Evolutionary conservation across 225 moss, liverwort and hornwort genomes (phyloP).

Genomic region (Physcomitrellopsis africana): DNA sequence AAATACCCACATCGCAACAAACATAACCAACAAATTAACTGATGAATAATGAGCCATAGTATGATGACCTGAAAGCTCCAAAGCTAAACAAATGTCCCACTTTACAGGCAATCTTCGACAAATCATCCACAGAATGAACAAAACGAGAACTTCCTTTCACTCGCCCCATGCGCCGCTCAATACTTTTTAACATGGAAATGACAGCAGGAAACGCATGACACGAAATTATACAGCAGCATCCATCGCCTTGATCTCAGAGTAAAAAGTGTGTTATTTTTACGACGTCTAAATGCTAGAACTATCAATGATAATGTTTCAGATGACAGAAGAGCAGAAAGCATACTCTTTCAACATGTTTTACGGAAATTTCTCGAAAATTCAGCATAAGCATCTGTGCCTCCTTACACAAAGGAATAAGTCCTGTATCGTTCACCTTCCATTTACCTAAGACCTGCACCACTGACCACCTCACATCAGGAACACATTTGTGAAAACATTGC

Average conservation of each 20-base stretch:
- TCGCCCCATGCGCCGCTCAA: background rate
- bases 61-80: background rate
- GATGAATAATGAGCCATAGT: background rate
- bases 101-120: background rate
- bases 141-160: background rate
- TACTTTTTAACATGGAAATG: background rate
- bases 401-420: slow-evolving; percentile 55
- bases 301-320: background rate
- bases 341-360: slow-evolving; percentile 87
- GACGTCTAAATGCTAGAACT: background rate
- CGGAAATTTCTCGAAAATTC: slow-evolving; percentile 74
- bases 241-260: background rate
- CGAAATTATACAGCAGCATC: background rate
- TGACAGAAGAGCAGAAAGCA: slow-evolving; percentile 12
- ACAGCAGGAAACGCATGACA: background rate
- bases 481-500: background rate
- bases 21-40: background rate
- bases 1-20: slow-evolving; percentile 7
- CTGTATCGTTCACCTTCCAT: slow-evolving; percentile 65
- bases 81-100: background rate
- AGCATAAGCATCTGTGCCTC: slow-evolving; percentile 64
- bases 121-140: background rate
- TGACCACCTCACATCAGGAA: slow-evolving; percentile 18
- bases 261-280: background rate
- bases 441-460: slow-evolving; percentile 64